Base-by-base conservation (phyloP, 2,329 filamentous ascomycete genomes). In the Botrytis squamosa region DNA sequence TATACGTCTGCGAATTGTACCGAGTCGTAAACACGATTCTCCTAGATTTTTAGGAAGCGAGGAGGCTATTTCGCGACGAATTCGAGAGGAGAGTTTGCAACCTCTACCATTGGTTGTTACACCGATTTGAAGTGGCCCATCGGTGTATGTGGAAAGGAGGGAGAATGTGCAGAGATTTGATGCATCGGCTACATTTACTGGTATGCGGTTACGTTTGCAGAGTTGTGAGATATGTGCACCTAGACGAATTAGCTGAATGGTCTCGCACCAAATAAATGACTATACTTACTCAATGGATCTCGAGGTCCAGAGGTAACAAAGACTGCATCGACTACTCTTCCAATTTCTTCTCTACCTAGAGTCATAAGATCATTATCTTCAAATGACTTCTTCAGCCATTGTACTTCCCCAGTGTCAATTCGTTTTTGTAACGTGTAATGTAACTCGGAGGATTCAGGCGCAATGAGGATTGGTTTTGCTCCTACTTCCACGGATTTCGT, bases 61-160 rank as follows among this genome's bases (percentile, higher is more conserved):
- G 0, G 94, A 88, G 3, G 93, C 92, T 75, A 99, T 92, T 80
- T 98, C 96, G 73, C 96, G 89, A 25, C 95, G 90, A 79, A 99
- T 93, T 40, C 96, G 88, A 16, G 94, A 93, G 9, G 96, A 93
- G 44, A 99, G 88, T 83, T 97, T 98, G 85, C 96, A 98, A 2
- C 96, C 96, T 78, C 93, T 91, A 33, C 96, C 95, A 74, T 97
- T 98, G 0, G 96, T 98, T 4, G 96, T 98, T 74, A 99, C 92
- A 75, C 96, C 96, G 75, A 99, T 92, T 81, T 98, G 96, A 59
- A 99, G 86, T 16, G 96, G 95, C 0, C 96, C 96, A 80, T 98
- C 95, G 72, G 89, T 90, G 82, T 98, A 91, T 12, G 93, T 97
- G 38, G 94, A 96, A 64, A 98, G 89, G 70, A 99, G 87, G 8